Evolutionary conservation across 306 rosid genomes (phyloP), one percentile per base, ranked within the genome.

Genomic region (Cyclanthera cordifolia): DNA sequence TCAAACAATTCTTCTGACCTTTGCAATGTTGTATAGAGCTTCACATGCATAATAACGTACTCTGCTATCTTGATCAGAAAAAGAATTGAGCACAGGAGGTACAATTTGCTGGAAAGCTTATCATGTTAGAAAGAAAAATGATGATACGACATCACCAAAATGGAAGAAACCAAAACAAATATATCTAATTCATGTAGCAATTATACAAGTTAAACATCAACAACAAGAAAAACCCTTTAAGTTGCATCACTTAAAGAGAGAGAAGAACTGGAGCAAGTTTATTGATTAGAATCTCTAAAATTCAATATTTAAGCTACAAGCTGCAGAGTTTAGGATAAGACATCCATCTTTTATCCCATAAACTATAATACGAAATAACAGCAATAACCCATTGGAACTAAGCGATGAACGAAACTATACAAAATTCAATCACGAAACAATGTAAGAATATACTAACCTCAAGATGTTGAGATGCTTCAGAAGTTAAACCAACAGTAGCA

Each of bases 1-100:
- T 68, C 72, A 47, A 30, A 73, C 69, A 46, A 65, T 63, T 76
- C 57, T 39, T 73, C 82, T 87, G 75, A 93, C 99, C 95, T 94
- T 94, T 37, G 99, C 99, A 54, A 94, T 94, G 80, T 94, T 94
- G 72, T 94, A 94, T 23, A 94, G 84, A 52, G 99, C 95, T 81
- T 94, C 99, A 25, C 99, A 94, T 55, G 99, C 97, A 87, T 94
- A 90, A 82, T 94, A 94, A 39, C 99, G 99, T 72, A 94, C 99
- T 81, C 97, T 86, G 86, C 97, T 83, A 71, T 94, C 99, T 86
- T 94, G 99, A 80, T 94, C 99, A 51, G 86, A 77, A 81, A 94
- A 94, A 61, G 99, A 88, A 70, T 54, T 71, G 54, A 94, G 86
- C 72, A 94, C 99, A 13, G 99, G 97, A 9, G 88, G 96, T 76